phyloP scores from a whole-genome alignment of 2,329 filamentous ascomycete genomes.

The Botryotinia convoluta region DNA sequence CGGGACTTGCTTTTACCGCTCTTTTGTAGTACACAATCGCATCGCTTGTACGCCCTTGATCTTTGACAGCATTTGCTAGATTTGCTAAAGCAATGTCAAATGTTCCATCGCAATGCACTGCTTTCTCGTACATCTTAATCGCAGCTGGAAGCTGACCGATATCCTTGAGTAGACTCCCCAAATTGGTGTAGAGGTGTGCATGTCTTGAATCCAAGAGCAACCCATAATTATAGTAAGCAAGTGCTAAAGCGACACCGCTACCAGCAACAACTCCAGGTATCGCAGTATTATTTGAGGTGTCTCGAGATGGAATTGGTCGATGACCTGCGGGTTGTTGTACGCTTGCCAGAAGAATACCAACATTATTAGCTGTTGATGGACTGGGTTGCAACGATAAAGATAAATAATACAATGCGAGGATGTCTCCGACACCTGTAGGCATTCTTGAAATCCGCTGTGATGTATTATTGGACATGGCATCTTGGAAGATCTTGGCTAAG shows the following conservation, averaged over 20 bases:
- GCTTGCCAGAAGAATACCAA: conserved; percentile 92
- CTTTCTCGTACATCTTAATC: conserved; percentile 95
- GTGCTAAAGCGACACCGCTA: conserved; percentile 81
- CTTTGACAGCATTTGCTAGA: conserved; percentile 95
- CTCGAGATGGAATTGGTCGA: conserved; percentile 35
- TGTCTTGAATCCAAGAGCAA: conserved; percentile 82
- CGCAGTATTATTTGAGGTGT: conserved; percentile 41
- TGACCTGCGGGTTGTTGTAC: conserved; percentile 67
- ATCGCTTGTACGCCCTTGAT: conserved; percentile 87
- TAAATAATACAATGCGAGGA: conserved; percentile 90
- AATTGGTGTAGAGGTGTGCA: conserved; percentile 93
- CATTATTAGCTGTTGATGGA: conserved; percentile 96
- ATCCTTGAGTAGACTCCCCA: conserved; percentile 93
- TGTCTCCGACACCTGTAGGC: conserved; percentile 80
- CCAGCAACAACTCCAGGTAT: conserved; percentile 81
- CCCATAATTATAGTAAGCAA: conserved; percentile 95
- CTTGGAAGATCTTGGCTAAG: conserved; percentile 95
- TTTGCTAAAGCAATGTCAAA: conserved; percentile 98
- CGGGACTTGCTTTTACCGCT: conserved; percentile 86
- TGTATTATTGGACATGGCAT: conserved; percentile 72
- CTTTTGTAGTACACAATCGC: conserved; percentile 90
- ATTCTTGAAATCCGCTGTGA: conserved; percentile 54
- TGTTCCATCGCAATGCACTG: conserved; percentile 84
- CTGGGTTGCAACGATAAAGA: conserved; percentile 93
- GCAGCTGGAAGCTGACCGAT: conserved; percentile 89